Percentiles rank a stretch among this genome's conserved stretches.
These are phyloP conservation scores for Rubia peregrina DNA, from an alignment of 305 asterid species.

Conservation along the genomic window DNA sequence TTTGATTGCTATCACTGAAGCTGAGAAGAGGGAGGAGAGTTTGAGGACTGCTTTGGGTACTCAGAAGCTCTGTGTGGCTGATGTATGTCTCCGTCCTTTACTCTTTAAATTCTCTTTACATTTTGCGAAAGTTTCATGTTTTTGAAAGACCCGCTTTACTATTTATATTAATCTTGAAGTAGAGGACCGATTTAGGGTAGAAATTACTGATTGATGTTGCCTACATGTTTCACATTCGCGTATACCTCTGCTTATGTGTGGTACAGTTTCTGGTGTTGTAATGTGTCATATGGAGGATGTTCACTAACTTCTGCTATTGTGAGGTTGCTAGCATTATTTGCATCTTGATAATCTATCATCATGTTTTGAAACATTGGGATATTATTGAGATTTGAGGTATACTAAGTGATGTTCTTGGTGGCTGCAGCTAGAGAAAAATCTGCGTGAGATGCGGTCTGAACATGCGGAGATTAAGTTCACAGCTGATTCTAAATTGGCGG, in stretches of 20 bases:
- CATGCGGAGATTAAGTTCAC: conserved; percentile 82
- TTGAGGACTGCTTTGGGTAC: conserved; percentile 89
- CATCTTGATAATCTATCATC: background rate
- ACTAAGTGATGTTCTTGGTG: conserved; percentile 19
- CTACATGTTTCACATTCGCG: background rate
- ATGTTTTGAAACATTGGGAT: background rate
- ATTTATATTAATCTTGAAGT: no score
- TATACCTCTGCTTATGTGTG: background rate
- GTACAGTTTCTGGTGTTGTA: background rate
- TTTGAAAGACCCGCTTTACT: background rate
- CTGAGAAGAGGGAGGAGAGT: conserved; percentile 86
- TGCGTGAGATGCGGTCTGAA: conserved; percentile 85
- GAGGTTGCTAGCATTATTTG: background rate
- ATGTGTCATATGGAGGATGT: background rate
- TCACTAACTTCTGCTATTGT: background rate
- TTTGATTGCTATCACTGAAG: conserved; percentile 62
- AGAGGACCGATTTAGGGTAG: background rate
- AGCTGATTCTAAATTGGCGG: conserved; percentile 86
- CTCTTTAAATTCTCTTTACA: background rate
- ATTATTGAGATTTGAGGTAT: background rate
- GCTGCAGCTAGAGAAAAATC: conserved; percentile 85
- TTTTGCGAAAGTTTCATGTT: background rate
- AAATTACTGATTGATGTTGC: background rate
- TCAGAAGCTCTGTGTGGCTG: conserved; percentile 81
- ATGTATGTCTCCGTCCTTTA: conserved; percentile 41